Evolutionary conservation across 208 protist species (phyloP).

Genomic region (Crithidia sp.): DNA sequence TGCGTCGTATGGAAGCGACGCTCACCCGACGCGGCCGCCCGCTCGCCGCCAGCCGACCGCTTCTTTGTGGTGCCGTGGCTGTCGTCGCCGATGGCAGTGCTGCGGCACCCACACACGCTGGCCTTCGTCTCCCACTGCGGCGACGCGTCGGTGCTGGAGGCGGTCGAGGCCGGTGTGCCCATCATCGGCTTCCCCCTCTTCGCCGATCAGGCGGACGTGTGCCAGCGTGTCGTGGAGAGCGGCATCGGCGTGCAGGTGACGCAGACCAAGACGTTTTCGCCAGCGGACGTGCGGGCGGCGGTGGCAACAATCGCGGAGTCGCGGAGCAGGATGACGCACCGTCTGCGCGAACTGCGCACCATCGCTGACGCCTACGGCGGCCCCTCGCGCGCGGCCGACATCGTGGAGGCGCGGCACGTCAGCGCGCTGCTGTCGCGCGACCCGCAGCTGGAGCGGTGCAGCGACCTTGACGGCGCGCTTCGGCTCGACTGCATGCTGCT

Average conservation of each 20-base stretch:
- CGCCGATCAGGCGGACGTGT: conserved; percentile 61
- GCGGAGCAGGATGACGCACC: conserved; percentile 10
- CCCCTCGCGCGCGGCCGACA: conserved; percentile 44
- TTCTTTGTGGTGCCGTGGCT: conserved; percentile 38
- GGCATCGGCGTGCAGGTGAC: conserved; percentile 42
- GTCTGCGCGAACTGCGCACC: conserved; percentile 32
- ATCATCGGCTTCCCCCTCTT: conserved; percentile 57
- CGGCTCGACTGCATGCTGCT: conserved; percentile 8
- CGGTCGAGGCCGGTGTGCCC: conserved; percentile 46
- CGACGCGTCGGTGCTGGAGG: conserved; percentile 49
- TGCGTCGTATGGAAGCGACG: conserved; percentile 63
- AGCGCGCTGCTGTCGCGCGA: conserved; percentile 46
- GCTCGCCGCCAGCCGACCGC: background rate
- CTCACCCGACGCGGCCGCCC: background rate
- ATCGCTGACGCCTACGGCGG: conserved; percentile 43
- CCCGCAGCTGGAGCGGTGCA: conserved; percentile 40
- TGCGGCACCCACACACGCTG: conserved; percentile 49
- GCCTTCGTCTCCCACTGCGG: conserved; percentile 61
- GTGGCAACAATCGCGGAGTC: conserved; percentile 21
- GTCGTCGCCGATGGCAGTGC: conserved; percentile 37
- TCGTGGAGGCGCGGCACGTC: conserved; percentile 50
- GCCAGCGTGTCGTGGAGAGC: conserved; percentile 53
- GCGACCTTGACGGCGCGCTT: conserved; percentile 15
- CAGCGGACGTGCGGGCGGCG: conserved; percentile 28
- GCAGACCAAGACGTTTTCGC: conserved; percentile 36